Evolutionary conservation across 306 rosid species (phyloP), one percentile per base, ranked within the genome.

Genomic region (Cicer yamashitae): DNA sequence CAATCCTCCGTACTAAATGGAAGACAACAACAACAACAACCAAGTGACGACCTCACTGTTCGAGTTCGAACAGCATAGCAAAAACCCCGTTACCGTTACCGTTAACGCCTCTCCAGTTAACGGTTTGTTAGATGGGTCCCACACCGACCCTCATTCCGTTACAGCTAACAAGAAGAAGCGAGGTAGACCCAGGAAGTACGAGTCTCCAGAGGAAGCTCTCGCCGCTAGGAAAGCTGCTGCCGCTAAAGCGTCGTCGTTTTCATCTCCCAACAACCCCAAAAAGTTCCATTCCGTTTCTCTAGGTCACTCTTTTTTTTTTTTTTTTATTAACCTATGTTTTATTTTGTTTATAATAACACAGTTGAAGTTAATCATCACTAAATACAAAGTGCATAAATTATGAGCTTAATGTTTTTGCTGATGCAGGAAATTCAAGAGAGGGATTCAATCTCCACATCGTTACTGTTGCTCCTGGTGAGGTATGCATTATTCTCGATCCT

Each of bases 111-210:
- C 54, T 6, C 83, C 88, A 1, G 79, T 86, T 67, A 92, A 90
- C 86, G 96, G 97, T 8, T 84, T 86, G 10, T 56, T 85, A 0
- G 89, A 74, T 47, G 90, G 85, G 53, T 6, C 92, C 83, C 93
- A 78, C 87, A 8, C 10, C 7, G 18, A 67, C 3, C 80, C 92
- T 74, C 96, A 82, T 84, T 85, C 93, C 7, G 59, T 7, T 3
- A 88, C 92, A 4, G 84, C 72, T 1, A 91, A 60, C 17, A 60
- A 91, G 87, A 72, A 93, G 86, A 93, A 90, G 86, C 83, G 98
- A 22, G 98, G 98, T 9, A 70, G 98, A 10, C 98, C 98, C 1
- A 79, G 98, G 54, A 93, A 90, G 90, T 93, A 93, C 70, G 87
- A 87, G 3, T 83, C 94, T 1, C 94, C 96, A 0, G 94, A 87